Evolutionary conservation across 345 rosid genomes (phyloP).

Genomic region (Citrus trifoliata): DNA sequence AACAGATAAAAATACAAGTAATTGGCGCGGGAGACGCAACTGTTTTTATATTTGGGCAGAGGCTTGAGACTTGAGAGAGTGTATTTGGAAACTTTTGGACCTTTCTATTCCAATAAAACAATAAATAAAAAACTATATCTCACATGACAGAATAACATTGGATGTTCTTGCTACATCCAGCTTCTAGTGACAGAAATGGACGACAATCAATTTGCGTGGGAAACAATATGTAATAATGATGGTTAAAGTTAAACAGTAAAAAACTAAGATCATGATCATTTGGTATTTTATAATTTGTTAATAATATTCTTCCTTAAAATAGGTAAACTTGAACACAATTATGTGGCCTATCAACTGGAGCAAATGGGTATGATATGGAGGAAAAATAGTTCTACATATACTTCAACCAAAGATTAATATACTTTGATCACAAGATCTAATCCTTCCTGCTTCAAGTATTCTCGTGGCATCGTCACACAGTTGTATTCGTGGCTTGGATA

Average conservation of each 20-base stretch:
- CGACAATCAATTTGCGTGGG: too few species aligned
- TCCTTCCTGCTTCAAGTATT: neutral
- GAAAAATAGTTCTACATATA: too few species aligned
- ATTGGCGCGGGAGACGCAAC: neutral
- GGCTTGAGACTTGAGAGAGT: neutral
- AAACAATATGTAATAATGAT: too few species aligned
- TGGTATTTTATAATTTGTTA: neutral
- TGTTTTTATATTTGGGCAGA: neutral
- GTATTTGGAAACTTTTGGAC: neutral
- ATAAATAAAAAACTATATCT: neutral
- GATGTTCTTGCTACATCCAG: neutral
- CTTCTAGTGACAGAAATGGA: neutral
- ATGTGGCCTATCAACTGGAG: too few species aligned
- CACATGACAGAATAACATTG: neutral
- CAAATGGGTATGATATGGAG: too few species aligned
- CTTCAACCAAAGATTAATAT: neutral
- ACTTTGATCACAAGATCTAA: neutral
- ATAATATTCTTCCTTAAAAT: neutral
- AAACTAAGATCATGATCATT: neutral
- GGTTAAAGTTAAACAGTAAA: neutral
- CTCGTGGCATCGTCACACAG: neutral
- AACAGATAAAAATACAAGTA: neutral
- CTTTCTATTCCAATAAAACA: neutral
- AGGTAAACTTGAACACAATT: neutral
- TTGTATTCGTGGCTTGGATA: neutral